Percentiles rank a stretch among this genome's conserved stretches.
phyloP scores from a whole-genome alignment of 257 asterid species.

The Solanum neorickii region DNA sequence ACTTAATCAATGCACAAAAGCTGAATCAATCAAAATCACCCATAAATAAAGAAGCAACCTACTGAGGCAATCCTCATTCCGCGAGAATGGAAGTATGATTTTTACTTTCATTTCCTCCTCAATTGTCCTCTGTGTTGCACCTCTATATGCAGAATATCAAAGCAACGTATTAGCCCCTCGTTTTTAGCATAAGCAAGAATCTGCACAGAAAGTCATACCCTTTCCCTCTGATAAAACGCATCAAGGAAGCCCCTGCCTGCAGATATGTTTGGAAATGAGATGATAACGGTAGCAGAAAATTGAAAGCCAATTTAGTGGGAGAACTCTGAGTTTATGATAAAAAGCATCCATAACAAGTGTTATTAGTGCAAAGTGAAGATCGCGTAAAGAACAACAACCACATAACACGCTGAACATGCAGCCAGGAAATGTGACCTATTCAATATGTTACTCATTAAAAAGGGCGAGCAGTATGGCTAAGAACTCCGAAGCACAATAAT shows the following conservation, averaged over 20 bases:
- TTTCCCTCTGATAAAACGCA: constrained; percentile 73
- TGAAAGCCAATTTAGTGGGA: background rate
- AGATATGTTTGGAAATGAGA: constrained; percentile 14
- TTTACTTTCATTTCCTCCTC: constrained; percentile 53
- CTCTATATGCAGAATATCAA: constrained; percentile 28
- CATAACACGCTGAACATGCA: background rate
- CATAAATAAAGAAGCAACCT: constrained; percentile 23
- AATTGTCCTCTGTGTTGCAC: constrained; percentile 45
- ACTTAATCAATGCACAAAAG: background rate
- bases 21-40: background rate
- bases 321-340: background rate
- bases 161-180: background rate
- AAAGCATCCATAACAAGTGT: background rate
- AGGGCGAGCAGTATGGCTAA: background rate
- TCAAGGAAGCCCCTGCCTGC: constrained; percentile 71
- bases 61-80: constrained; percentile 57
- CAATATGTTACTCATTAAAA: background rate
- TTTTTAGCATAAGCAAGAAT: background rate
- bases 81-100: constrained; percentile 51
- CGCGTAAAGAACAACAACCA: background rate
- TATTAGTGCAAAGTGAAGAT: background rate
- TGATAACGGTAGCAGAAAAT: background rate
- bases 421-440: background rate
- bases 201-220: constrained; percentile 29
- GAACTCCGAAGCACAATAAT: background rate